Conservation (phyloP, 768 basidiomycete species). For the Mycena epipterygia region DNA sequence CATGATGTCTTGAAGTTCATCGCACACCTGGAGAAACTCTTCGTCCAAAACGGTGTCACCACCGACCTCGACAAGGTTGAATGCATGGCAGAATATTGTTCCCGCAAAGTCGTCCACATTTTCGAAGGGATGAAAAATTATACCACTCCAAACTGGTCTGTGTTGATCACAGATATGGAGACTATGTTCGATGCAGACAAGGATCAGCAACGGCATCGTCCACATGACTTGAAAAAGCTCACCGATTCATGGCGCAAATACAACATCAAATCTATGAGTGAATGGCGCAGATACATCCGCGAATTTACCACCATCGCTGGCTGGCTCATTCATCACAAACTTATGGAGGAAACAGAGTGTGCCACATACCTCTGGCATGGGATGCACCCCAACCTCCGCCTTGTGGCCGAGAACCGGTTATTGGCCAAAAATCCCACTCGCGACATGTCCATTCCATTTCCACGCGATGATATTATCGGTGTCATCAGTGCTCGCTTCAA, state of each 20-base stretch:
- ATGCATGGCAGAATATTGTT: slow-evolving; percentile 11
- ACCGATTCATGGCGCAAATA: slow-evolving; percentile 5
- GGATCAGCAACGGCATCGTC: neutral
- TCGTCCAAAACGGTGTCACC: slow-evolving; percentile 1
- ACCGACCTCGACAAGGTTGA: neutral
- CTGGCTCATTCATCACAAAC: neutral
- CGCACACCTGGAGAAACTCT: neutral
- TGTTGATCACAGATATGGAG: neutral
- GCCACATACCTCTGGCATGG: neutral
- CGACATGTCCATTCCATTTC: slow-evolving; percentile 1
- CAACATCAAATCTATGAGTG: slow-evolving; percentile 4
- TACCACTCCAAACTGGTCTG: neutral
- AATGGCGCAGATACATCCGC: neutral
- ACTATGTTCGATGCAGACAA: slow-evolving; percentile 11
- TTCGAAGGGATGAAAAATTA: slow-evolving; percentile 8
- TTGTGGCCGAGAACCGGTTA: neutral
- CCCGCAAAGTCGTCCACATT: neutral
- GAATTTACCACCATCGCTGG: neutral
- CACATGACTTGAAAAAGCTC: neutral
- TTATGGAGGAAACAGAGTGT: neutral
- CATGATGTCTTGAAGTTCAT: slow-evolving; percentile 11
- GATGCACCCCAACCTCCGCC: neutral
- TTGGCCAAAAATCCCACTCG: slow-evolving; percentile 1
- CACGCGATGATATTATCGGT: neutral
- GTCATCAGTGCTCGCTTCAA: neutral